A percentile compares a stretch with the other conserved stretches of the same genome.
These are phyloP conservation scores for Apiospora koreana DNA, from an alignment of 2,329 filamentous ascomycete species.

Conservation along the genomic window DNA sequence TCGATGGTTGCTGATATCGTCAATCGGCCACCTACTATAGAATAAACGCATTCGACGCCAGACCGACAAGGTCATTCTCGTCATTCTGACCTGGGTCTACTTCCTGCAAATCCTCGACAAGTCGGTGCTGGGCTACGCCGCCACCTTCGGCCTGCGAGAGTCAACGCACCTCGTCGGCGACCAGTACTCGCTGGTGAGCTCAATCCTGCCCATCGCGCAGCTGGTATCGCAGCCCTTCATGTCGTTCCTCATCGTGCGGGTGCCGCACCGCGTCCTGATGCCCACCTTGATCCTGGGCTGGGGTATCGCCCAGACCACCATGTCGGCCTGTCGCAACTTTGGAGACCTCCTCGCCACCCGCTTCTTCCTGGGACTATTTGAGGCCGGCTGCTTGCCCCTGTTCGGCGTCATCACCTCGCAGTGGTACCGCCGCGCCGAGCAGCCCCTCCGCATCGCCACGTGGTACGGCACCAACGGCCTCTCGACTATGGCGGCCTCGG, in stretches of 20 bases:
- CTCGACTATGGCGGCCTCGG: constrained; percentile 48
- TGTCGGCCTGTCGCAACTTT: constrained; percentile 48
- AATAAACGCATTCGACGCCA: constrained; percentile 60
- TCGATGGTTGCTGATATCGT: not conserved
- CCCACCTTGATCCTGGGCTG: constrained; percentile 33
- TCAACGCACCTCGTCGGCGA: constrained; percentile 26
- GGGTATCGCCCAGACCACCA: constrained; percentile 50
- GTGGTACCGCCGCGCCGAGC: constrained; percentile 65
- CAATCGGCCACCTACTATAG: constrained; percentile 23
- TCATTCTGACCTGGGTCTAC: constrained; percentile 58
- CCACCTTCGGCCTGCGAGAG: constrained; percentile 26
- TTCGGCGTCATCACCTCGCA: constrained; percentile 61
- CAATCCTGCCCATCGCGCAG: constrained; percentile 26
- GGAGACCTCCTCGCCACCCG: constrained; percentile 47
- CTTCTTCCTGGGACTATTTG: constrained; percentile 52
- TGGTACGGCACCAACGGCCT: constrained; percentile 61
- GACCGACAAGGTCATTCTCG: constrained; percentile 60
- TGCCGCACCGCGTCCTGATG: not conserved
- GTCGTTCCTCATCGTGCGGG: not conserved
- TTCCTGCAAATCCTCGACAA: constrained; percentile 63
- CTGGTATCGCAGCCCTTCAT: constrained; percentile 14
- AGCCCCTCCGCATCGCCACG: constrained; percentile 62
- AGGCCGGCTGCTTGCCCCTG: constrained; percentile 54
- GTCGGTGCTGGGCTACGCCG: constrained; percentile 35
- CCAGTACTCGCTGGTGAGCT: constrained; percentile 27